Percentiles rank a stretch among this genome's conserved stretches.
Conservation (phyloP, 805 yeast genomes). For the Yarrowia sp. region DNA sequence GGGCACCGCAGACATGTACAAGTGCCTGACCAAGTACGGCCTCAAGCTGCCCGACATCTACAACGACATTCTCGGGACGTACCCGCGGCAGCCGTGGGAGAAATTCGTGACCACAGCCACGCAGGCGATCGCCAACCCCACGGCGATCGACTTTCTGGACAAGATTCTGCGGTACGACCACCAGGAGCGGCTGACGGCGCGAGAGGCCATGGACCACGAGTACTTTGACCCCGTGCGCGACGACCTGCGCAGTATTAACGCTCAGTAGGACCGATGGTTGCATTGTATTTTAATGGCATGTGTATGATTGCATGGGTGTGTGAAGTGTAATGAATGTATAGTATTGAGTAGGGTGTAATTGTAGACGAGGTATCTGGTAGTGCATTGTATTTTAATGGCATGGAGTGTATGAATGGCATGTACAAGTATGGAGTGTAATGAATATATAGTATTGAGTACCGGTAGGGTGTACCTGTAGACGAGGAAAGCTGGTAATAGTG, state of each 20-base stretch:
- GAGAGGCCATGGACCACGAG: slow-evolving; percentile 76
- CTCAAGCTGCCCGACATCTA: slow-evolving; percentile 72
- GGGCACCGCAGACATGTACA: slow-evolving; percentile 74
- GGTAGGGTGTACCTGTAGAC: too few relatives aligned
- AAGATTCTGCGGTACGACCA: slow-evolving; percentile 81
- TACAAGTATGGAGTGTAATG: neutral
- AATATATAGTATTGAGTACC: too few relatives aligned
- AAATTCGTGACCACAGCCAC: slow-evolving; percentile 70
- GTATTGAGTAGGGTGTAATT: too few relatives aligned
- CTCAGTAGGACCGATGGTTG: slow-evolving; percentile 1
- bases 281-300: slow-evolving; percentile 23
- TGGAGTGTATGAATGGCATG: too few relatives aligned
- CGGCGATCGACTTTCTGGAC: slow-evolving; percentile 78
- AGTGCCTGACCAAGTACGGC: slow-evolving; percentile 65
- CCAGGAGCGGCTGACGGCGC: slow-evolving; percentile 82
- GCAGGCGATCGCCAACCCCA: slow-evolving; percentile 62
- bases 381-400: slow-evolving; percentile 22
- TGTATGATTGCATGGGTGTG: slow-evolving; percentile 13
- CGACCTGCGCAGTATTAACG: slow-evolving; percentile 25
- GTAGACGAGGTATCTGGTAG: too few relatives aligned
- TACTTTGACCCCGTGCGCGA: slow-evolving; percentile 40
- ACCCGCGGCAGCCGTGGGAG: slow-evolving; percentile 83
- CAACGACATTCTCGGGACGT: slow-evolving; percentile 72
- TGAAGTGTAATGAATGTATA: neutral
- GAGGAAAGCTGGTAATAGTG: too few relatives aligned